Evolutionary conservation across 257 asterid species (phyloP).

Genomic region (Solanum peruvianum): DNA sequence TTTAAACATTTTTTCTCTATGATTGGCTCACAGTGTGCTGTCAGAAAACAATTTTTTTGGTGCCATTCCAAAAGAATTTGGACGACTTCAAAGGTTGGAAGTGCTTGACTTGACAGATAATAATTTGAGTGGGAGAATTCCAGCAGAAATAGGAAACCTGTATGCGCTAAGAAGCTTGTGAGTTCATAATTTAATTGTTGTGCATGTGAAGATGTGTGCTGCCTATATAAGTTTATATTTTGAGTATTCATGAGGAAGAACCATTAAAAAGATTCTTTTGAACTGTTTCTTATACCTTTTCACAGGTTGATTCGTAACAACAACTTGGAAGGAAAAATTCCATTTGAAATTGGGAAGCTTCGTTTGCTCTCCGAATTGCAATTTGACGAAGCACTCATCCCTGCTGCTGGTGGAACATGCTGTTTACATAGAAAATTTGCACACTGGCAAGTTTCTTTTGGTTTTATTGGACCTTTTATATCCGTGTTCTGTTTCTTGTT

Average conservation of each 20-base stretch:
- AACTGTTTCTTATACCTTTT: neutral
- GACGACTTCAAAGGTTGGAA: conserved; percentile 44
- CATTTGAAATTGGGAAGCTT: conserved; percentile 61
- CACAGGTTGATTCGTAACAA: conserved; percentile 66
- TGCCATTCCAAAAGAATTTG: conserved; percentile 55
- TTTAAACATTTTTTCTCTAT: neutral
- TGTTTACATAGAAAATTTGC: conserved; percentile 68
- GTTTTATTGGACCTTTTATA: neutral
- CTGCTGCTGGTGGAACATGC: conserved; percentile 31
- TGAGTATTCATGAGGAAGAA: neutral
- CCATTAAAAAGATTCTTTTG: neutral
- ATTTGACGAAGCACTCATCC: conserved; percentile 38
- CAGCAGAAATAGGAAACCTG: conserved; percentile 60
- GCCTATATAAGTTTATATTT: neutral
- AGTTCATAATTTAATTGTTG: conserved; percentile 4
- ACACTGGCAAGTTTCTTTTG: conserved; percentile 37
- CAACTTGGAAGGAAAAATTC: conserved; percentile 58
- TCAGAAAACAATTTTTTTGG: conserved; percentile 63
- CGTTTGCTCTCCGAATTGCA: conserved; percentile 40
- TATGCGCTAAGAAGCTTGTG: conserved; percentile 52
- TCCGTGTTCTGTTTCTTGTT: neutral
- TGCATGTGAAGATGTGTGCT: neutral
- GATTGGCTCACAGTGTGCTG: conserved; percentile 22
- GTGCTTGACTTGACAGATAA: conserved; percentile 75
- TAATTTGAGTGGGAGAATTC: conserved; percentile 57